These are phyloP conservation scores for Nicotiana attenuata DNA, from an alignment of 257 asterid genomes.

Conservation along the genomic window DNA sequence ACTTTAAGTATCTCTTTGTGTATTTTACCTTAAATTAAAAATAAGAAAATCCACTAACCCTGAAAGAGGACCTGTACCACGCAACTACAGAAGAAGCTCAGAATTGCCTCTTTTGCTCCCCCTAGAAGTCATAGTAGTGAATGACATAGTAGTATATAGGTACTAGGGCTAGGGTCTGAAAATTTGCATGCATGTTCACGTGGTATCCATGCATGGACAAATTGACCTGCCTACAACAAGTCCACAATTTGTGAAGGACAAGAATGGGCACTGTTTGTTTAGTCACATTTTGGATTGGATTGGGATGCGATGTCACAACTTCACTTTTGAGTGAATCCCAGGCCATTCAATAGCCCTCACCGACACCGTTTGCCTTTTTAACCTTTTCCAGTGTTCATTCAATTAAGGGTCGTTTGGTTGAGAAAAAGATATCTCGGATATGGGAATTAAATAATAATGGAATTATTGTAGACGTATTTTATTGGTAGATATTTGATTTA, in stretches of 20 bases:
- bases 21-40: too few species aligned
- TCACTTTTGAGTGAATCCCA: not conserved
- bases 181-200: not conserved
- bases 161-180: not conserved
- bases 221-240: not conserved
- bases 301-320: not conserved
- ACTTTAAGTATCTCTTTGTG: too few species aligned
- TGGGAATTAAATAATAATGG: too few species aligned
- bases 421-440: too few species aligned
- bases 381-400: not conserved
- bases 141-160: not conserved
- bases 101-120: slow-evolving; percentile 1
- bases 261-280: not conserved
- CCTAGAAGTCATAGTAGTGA: not conserved
- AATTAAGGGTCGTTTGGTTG: too few species aligned
- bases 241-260: not conserved
- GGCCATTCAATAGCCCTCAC: not conserved
- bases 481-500: too few species aligned
- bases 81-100: not conserved
- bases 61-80: not conserved
- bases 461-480: too few species aligned
- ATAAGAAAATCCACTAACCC: too few species aligned
- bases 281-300: not conserved
- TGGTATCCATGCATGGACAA: not conserved
- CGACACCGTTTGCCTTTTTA: not conserved